Conservation (phyloP, 768 basidiomycete species). For the Lactarius deliciosus region DNA sequence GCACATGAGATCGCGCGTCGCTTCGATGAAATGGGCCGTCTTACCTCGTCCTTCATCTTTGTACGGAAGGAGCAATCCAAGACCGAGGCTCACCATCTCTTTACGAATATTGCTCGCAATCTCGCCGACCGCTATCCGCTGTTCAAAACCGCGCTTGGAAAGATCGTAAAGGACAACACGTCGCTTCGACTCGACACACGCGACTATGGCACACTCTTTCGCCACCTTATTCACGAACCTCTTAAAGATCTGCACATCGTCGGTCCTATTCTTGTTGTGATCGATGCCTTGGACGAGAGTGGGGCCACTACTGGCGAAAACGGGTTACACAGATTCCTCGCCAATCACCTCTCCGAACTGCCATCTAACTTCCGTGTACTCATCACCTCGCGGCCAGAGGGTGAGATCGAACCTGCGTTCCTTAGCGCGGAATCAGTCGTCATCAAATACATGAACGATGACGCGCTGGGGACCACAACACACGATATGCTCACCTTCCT, state of each 20-base stretch:
- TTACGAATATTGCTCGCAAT: background rate
- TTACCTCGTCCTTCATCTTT: background rate
- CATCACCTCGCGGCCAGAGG: constrained; percentile 3
- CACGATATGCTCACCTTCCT: too few species aligned
- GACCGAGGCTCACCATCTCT: background rate
- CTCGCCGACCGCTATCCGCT: background rate
- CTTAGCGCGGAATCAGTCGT: background rate
- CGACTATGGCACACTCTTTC: constrained; percentile 4
- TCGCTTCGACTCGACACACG: background rate
- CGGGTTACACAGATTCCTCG: background rate
- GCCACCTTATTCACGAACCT: background rate
- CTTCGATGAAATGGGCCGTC: background rate
- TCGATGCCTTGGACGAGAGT: constrained; percentile 8
- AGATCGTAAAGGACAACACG: background rate
- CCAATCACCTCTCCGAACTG: background rate
- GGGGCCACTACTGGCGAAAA: background rate
- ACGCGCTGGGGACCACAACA: background rate
- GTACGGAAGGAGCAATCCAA: constrained; percentile 1
- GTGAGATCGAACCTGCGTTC: background rate
- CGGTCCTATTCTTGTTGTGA: background rate
- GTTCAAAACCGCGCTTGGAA: background rate
- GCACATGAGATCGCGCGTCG: background rate
- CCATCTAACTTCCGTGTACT: constrained; percentile 6
- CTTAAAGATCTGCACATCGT: background rate
- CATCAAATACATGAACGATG: background rate